phyloP scores from a whole-genome alignment of 225 moss, liverwort and hornwort genomes.

The Ulota crispa region DNA sequence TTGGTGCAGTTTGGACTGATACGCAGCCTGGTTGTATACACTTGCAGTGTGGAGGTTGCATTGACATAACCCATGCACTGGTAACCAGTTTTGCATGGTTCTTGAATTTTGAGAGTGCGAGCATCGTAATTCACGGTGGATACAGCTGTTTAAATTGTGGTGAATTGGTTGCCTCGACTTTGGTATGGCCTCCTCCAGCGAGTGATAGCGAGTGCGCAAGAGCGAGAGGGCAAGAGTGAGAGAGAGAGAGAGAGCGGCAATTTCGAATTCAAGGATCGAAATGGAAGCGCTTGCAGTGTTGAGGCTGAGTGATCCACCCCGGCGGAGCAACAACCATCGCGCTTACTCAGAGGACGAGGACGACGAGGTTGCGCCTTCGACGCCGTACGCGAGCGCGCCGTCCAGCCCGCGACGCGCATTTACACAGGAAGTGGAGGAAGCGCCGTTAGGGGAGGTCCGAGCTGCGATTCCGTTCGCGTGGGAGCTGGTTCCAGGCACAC shows the following conservation, averaged over 20 bases:
- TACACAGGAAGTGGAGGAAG: slow-evolving; percentile 34
- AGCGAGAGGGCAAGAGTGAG: background rate
- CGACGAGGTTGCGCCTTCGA: slow-evolving; percentile 26
- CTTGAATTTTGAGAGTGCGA: background rate
- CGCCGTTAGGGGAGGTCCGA: slow-evolving; percentile 49
- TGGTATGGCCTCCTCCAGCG: slow-evolving; percentile 11
- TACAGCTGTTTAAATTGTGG: background rate
- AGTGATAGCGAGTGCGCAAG: background rate
- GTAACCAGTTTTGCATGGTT: background rate
- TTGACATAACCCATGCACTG: background rate
- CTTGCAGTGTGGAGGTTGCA: slow-evolving; percentile 5
- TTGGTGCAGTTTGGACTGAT: background rate
- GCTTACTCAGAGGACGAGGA: slow-evolving; percentile 8
- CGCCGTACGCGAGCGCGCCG: slow-evolving; percentile 38
- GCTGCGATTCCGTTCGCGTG: slow-evolving; percentile 58
- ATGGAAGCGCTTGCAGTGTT: slow-evolving; percentile 30
- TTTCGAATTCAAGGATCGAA: background rate
- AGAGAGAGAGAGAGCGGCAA: background rate
- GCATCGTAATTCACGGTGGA: slow-evolving; percentile 1
- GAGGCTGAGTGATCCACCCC: slow-evolving; percentile 18
- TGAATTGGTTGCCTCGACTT: background rate
- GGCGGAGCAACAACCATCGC: background rate
- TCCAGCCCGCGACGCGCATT: slow-evolving; percentile 46
- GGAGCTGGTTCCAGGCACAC: slow-evolving; percentile 49
- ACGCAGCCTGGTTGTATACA: background rate